Base-by-base conservation (phyloP, 495 filamentous ascomycete species). In the Podospora didyma region DNA sequence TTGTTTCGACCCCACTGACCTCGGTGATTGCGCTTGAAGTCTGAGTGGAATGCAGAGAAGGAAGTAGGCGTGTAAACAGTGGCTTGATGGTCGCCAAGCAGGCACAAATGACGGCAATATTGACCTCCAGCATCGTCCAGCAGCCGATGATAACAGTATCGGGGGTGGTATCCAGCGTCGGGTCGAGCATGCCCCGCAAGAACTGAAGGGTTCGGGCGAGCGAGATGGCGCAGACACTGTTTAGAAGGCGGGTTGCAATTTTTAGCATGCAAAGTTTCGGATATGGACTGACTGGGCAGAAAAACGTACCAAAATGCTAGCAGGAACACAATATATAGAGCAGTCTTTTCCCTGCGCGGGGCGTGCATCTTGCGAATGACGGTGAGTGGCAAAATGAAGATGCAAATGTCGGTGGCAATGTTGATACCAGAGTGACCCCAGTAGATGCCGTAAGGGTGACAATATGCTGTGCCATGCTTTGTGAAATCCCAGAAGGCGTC, bases 41-140 rank as follows among this genome's bases (percentile, higher is more conserved):
- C 4, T 31, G 4, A 9, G 4, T 9, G 26, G 26, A 31, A 9
- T 4, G 26, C 26, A 31, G 3, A 9, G 9, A 31, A 31, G 26
- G 26, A 3, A 31, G 26, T 9, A 31, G 3, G 3, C 26, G 26
- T 4, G 26, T 4, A 9, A 31, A 9, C 1, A 56, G 16, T 2
- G 54, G 54, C 21, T 56, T 56, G 20, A 56, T 41, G 1, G 69
- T 63, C 39, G 68, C 66, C 34, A 77, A 60, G 53, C 73, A 78
- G 17, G 74, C 75, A 60, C 76, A 79, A 19, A 77, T 66, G 21
- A 81, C 69, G 37, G 75, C 76, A 1, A 73, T 65, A 60, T 76
- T 75, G 65, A 67, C 71, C 67, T 82, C 79, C 46, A 77, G 60
- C 11, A 71, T 64, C 53, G 66, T 72, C 78, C 78, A 82, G 60